These are phyloP conservation scores for Apiotrichum porosum DNA, from an alignment of 1,284 basidiomycete species.

Conservation along the genomic window DNA sequence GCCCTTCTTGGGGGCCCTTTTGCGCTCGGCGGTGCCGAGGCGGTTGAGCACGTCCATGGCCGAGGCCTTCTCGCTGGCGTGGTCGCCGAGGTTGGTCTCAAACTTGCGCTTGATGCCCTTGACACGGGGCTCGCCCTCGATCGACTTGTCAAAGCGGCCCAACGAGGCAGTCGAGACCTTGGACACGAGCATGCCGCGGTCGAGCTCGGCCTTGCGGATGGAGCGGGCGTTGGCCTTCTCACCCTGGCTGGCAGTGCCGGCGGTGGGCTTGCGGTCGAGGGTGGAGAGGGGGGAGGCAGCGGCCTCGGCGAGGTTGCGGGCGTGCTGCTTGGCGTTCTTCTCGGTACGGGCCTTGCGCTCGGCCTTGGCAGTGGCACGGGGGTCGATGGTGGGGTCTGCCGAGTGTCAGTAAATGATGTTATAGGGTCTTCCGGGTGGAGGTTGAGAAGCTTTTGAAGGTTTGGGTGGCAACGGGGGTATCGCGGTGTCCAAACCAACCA, in stretches of 20 bases:
- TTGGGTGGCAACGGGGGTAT: too few relatives aligned
- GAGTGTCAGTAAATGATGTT: too few relatives aligned
- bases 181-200: conserved; percentile 71
- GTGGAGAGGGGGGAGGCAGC: conserved; percentile 18
- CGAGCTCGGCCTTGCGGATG: conserved; percentile 67
- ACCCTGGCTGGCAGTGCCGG: conserved; percentile 13
- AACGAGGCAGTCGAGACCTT: conserved; percentile 84
- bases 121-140: conserved; percentile 85
- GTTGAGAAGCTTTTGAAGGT: too few relatives aligned
- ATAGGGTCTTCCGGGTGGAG: too few relatives aligned
- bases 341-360: conserved; percentile 73
- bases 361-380: conserved; percentile 66
- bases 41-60: conserved; percentile 71
- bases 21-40: conserved; percentile 62
- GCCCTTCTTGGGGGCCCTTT: conserved; percentile 52
- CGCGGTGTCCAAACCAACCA: too few relatives aligned
- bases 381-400: conserved; percentile 68
- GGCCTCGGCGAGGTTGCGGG: conserved; percentile 68
- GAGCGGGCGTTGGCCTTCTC: conserved; percentile 47
- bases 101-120: conserved; percentile 92
- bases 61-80: conserved; percentile 62
- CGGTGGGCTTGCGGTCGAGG: conserved; percentile 11
- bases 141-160: conserved; percentile 80
- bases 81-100: conserved; percentile 39
- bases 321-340: conserved; percentile 78